phyloP scores from a whole-genome alignment of 768 basidiomycete genomes.

The Pulveroboletus frians region DNA sequence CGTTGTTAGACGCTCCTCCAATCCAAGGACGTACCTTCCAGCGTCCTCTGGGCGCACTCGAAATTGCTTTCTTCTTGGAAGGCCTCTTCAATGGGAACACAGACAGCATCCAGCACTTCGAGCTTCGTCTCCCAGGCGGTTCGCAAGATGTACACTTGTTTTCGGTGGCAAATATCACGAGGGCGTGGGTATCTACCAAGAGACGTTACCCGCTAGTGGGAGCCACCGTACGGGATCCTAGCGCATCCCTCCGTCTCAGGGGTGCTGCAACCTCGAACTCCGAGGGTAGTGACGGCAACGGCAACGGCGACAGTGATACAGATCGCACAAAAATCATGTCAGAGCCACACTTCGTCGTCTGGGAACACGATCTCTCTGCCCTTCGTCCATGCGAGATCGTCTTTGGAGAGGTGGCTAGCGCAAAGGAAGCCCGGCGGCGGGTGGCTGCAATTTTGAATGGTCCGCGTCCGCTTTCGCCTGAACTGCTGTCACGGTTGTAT shows the following conservation, averaged over 20 bases:
- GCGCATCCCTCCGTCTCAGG: not conserved
- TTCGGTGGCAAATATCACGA: no score
- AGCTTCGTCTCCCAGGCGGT: no score
- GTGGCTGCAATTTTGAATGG: conserved; percentile 31
- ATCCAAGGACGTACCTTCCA: conserved; percentile 18
- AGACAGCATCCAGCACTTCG: conserved; percentile 24
- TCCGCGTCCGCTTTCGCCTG: conserved; percentile 36
- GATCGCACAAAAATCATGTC: not conserved
- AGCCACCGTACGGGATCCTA: no score
- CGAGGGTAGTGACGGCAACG: not conserved
- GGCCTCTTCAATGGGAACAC: conserved; percentile 40
- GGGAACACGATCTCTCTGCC: conserved; percentile 1
- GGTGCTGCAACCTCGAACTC: not conserved
- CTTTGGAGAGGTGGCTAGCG: conserved; percentile 21
- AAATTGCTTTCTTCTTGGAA: conserved; percentile 41
- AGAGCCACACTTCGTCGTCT: conserved; percentile 38
- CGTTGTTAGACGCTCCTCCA: conserved; percentile 1
- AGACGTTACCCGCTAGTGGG: no score
- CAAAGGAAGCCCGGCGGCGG: conserved; percentile 31
- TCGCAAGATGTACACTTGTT: no score
- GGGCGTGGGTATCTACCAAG: no score
- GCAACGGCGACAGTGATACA: not conserved
- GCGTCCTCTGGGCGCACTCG: conserved; percentile 38
- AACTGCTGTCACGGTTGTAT: conserved; percentile 26
- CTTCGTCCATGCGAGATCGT: conserved; percentile 25